A percentile compares a stretch with the other conserved stretches of the same genome.
Evolutionary conservation across 805 yeast species (phyloP).

Genomic region (Ogataea salicorniae): DNA sequence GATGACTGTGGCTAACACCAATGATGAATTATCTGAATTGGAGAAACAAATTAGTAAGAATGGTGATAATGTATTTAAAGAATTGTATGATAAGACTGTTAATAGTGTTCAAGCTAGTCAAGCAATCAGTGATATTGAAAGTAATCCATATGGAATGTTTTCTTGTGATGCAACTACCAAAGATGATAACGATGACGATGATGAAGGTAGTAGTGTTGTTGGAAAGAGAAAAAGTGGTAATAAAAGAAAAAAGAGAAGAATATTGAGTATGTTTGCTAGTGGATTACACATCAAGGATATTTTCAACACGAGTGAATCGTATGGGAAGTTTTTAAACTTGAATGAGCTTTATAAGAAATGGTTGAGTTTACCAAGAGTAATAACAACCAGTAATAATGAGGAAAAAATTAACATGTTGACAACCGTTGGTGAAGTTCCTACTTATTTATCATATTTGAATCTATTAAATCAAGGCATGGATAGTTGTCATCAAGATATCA

Average conservation of each 20-base stretch:
- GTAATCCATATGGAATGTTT: slow-evolving; percentile 28
- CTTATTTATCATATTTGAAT: slow-evolving; percentile 15
- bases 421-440: slow-evolving; percentile 8
- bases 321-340: slow-evolving; percentile 63
- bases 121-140: slow-evolving; percentile 19
- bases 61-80: slow-evolving; percentile 35
- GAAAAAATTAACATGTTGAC: neutral
- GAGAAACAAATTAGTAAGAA: slow-evolving; percentile 1
- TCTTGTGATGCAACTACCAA: slow-evolving; percentile 5
- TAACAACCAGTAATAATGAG: neutral
- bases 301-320: slow-evolving; percentile 56
- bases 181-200: no score
- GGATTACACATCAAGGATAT: slow-evolving; percentile 42
- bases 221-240: neutral
- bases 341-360: slow-evolving; percentile 45
- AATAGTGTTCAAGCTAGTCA: slow-evolving; percentile 28
- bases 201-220: no score
- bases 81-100: slow-evolving; percentile 28
- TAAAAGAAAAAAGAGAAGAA: slow-evolving; percentile 22
- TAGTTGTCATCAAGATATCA: neutral
- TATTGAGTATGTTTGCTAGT: slow-evolving; percentile 47
- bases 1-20: slow-evolving; percentile 7
- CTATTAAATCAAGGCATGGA: no score
- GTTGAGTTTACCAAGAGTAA: slow-evolving; percentile 38
- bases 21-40: slow-evolving; percentile 2